Percentiles rank a stretch among this genome's conserved stretches.
Conservation (phyloP, 257 asterid genomes). For the Solanum medicagineum region DNA sequence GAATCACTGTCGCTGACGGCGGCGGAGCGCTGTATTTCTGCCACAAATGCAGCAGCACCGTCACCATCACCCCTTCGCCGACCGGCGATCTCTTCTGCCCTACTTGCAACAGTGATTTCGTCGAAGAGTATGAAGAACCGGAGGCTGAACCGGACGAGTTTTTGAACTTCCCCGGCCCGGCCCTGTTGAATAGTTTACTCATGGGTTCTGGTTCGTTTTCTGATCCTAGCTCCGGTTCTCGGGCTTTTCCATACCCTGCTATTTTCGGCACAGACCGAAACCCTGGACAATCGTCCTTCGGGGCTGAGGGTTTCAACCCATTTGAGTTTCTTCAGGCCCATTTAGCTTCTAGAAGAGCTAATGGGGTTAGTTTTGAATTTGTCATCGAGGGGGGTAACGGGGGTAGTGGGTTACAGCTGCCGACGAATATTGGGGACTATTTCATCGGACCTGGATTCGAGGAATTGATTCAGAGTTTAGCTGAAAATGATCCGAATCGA, state of each 20-base stretch:
- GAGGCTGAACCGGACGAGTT: not conserved
- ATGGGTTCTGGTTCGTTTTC: constrained; percentile 4
- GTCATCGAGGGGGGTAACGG: constrained; percentile 20
- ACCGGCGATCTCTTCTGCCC: constrained; percentile 53
- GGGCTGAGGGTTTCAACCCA: constrained; percentile 37
- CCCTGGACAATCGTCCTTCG: not conserved
- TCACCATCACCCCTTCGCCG: constrained; percentile 36
- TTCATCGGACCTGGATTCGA: constrained; percentile 62
- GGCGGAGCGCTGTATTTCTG: constrained; percentile 53
- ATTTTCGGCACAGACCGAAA: not conserved
- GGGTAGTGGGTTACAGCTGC: constrained; percentile 10
- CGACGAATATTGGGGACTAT: constrained; percentile 53
- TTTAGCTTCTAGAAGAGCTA: constrained; percentile 40
- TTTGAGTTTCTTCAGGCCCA: constrained; percentile 20
- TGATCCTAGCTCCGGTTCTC: not conserved
- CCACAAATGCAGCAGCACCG: constrained; percentile 56
- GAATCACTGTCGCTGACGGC: constrained; percentile 25
- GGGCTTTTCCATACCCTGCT: constrained; percentile 7
- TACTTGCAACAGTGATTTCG: constrained; percentile 52
- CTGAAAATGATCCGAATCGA: constrained; percentile 72
- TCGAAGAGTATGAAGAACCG: constrained; percentile 45
- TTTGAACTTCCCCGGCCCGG: constrained; percentile 17
- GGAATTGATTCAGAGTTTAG: constrained; percentile 61
- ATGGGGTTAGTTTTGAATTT: constrained; percentile 49
- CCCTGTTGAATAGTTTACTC: constrained; percentile 23